These are phyloP conservation scores for Xylaria palmicola DNA, from an alignment of 495 filamentous ascomycete genomes.

Conservation along the genomic window DNA sequence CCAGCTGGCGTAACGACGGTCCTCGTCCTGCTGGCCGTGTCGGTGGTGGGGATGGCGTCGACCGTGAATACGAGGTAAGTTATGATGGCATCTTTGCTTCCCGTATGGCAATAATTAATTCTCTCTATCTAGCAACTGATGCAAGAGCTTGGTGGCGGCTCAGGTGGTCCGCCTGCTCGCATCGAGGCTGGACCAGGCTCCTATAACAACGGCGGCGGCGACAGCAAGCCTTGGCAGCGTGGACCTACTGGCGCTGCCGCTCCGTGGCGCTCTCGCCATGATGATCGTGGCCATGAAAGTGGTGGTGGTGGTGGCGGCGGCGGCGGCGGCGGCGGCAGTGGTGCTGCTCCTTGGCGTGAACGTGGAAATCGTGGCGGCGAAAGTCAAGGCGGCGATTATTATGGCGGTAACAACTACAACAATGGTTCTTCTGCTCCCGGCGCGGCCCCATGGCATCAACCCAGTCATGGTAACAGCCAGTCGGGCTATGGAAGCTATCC, in stretches of 20 bases:
- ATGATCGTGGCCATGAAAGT: slow-evolving; percentile 41
- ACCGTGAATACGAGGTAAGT: slow-evolving; percentile 90
- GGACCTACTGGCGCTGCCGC: slow-evolving; percentile 85
- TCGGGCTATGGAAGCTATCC: slow-evolving; percentile 51
- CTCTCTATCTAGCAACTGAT: slow-evolving; percentile 73
- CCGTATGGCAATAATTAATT: slow-evolving; percentile 38
- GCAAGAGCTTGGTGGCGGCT: slow-evolving; percentile 87
- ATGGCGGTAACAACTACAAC: slow-evolving; percentile 43
- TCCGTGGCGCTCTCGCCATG: slow-evolving; percentile 62
- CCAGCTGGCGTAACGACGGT: slow-evolving; percentile 81
- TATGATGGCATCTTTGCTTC: too few species aligned
- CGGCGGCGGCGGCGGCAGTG: slow-evolving; percentile 40
- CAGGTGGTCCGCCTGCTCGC: slow-evolving; percentile 66
- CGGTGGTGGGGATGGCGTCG: slow-evolving; percentile 79
- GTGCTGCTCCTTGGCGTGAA: slow-evolving; percentile 55
- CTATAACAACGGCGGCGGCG: slow-evolving; percentile 42
- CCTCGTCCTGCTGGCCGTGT: slow-evolving; percentile 58
- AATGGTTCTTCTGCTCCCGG: slow-evolving; percentile 47
- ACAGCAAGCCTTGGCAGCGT: slow-evolving; percentile 85
- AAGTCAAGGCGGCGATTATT: slow-evolving; percentile 40
- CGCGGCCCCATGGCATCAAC: slow-evolving; percentile 70
- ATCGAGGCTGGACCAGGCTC: slow-evolving; percentile 83
- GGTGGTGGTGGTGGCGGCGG: slow-evolving; percentile 25
- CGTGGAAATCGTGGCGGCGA: slow-evolving; percentile 37
- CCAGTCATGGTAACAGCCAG: slow-evolving; percentile 46